Evolutionary conservation across 306 rosid genomes (phyloP), one percentile per base, ranked within the genome.

Genomic region (Rosa multiflora): DNA sequence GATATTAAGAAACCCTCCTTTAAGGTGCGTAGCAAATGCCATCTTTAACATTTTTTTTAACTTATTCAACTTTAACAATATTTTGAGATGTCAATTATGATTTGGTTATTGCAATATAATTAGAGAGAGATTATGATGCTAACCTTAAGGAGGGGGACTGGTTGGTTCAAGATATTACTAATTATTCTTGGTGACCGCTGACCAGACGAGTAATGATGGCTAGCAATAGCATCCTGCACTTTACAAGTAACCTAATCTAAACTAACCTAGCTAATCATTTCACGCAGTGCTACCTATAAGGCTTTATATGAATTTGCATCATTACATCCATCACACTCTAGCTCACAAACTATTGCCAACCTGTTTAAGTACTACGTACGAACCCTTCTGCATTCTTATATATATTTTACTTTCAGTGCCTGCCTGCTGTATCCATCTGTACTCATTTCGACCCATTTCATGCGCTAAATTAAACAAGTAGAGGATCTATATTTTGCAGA

Each of bases 141-240:
- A n/a, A 3, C n/a, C 4, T 56, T 10, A 20, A 18, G 63, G 63
- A 9, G 63, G 63, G 62, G 61, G 32, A 1, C 63, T 56, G 39
- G 8, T 23, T 59, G 2, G 64, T 10, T 21, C 64, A 58, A 58
- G 35, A 13, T 32, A 63, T 14, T 14, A 64, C 39, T 14, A 17
- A 63, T 35, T 35, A 35, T 59, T 23, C 39, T 26, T 59, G 17
- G 69, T 64, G 69, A 64, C 44, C 21, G 69, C 42, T 64, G 69
- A 64, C 44, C 69, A 35, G 44, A 64, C 44, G 39, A 35, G 44
- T 64, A 64, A 64, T 64, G 69, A 64, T 64, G 69, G 44, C 18
- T 64, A 64, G 43, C 69, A 64, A 14, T 35, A 64, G 68, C 44
- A 63, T 63, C 10, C 17, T 63, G 69, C 69, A 29, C 69, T 63